phyloP scores from a whole-genome alignment of 495 filamentous ascomycete species.

The Penicillium lagena region DNA sequence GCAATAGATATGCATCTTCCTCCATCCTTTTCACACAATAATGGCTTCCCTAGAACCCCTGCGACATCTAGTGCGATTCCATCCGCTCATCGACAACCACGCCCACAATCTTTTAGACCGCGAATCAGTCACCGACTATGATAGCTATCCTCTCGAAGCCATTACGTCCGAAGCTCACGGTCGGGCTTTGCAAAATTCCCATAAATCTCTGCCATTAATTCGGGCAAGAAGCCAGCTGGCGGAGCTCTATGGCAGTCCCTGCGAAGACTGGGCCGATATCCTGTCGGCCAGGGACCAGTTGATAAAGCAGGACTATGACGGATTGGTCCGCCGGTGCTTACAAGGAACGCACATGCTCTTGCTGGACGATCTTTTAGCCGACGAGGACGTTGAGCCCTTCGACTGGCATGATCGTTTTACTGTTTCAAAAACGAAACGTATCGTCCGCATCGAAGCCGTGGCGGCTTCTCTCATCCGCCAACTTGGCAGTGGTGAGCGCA shows the following conservation, averaged over 20 bases:
- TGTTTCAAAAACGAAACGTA: constrained; percentile 57
- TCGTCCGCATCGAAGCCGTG: constrained; percentile 78
- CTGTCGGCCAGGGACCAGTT: constrained; percentile 51
- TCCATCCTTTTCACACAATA: too few species aligned
- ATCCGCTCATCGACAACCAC: constrained; percentile 84
- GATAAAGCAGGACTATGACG: constrained; percentile 48
- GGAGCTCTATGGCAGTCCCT: constrained; percentile 50
- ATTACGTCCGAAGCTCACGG: constrained; percentile 74
- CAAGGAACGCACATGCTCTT: constrained; percentile 70
- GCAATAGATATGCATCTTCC: too few species aligned
- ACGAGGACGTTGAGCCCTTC: constrained; percentile 52
- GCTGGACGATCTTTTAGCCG: constrained; percentile 70
- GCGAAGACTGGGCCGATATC: constrained; percentile 54
- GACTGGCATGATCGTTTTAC: constrained; percentile 68
- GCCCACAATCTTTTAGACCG: constrained; percentile 67
- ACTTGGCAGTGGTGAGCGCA: constrained; percentile 20
- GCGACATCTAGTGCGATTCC: constrained; percentile 48
- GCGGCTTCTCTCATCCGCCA: constrained; percentile 57
- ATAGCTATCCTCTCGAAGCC: constrained; percentile 41
- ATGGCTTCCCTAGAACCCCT: constrained; percentile 21
- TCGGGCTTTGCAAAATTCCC: constrained; percentile 53
- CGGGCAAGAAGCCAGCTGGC: constrained; percentile 67
- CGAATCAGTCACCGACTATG: constrained; percentile 22
- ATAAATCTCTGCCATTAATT: constrained; percentile 58
- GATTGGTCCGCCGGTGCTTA: constrained; percentile 58